phyloP scores from a whole-genome alignment of 129 eudicot genomes.

The Flaveria sonorensis region DNA sequence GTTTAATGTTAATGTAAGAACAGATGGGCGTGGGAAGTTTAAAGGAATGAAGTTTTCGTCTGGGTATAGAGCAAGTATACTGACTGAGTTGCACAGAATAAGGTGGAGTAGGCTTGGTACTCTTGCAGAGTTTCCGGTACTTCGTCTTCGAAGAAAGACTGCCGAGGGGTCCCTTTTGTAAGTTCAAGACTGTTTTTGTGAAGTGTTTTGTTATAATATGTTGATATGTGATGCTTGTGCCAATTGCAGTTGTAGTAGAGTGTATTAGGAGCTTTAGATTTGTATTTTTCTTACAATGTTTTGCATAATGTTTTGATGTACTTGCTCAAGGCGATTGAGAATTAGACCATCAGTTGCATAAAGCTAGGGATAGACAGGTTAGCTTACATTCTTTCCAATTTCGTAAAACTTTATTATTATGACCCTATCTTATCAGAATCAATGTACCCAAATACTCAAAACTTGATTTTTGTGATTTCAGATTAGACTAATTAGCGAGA shows the following conservation, averaged over 20 bases:
- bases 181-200: conserved; percentile 31
- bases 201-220: not conserved
- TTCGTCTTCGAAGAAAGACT: too few species aligned
- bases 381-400: not conserved
- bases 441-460: not conserved
- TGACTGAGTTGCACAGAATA: too few species aligned
- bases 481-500: not conserved
- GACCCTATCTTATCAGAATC: not conserved
- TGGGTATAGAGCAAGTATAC: too few species aligned
- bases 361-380: not conserved
- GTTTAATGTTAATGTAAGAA: too few species aligned
- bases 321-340: not conserved
- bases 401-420: not conserved
- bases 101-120: too few species aligned
- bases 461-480: not conserved
- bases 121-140: too few species aligned
- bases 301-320: not conserved
- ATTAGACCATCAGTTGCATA: not conserved
- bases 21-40: too few species aligned
- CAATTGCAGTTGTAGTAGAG: conserved; percentile 1
- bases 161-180: too few species aligned
- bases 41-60: too few species aligned
- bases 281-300: not conserved
- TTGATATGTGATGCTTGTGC: conserved; percentile 15
- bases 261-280: not conserved